Conservation (phyloP, 805 yeast species). For the Vanderwaltozyma verrucispora region DNA sequence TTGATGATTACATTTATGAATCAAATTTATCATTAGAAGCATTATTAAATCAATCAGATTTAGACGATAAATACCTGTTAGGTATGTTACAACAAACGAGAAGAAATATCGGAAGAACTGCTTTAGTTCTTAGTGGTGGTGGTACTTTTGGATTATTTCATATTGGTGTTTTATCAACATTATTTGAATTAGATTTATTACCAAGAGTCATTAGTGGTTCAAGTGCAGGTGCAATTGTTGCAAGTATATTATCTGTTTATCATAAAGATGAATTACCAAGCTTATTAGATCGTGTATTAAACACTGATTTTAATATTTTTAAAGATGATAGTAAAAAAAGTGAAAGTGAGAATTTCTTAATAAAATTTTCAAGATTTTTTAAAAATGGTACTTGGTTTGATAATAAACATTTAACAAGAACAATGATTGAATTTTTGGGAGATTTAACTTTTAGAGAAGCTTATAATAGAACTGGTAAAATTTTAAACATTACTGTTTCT, state of each 20-base stretch:
- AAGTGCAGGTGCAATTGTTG: slow-evolving; percentile 93
- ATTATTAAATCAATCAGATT: slow-evolving; percentile 20
- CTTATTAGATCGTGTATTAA: slow-evolving; percentile 39
- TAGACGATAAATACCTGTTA: slow-evolving; percentile 61
- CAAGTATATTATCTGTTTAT: slow-evolving; percentile 76
- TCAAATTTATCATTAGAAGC: slow-evolving; percentile 42
- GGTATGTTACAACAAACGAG: slow-evolving; percentile 80
- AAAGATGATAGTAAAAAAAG: slow-evolving; percentile 43
- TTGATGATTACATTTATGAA: slow-evolving; percentile 76
- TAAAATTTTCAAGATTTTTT: slow-evolving; percentile 47
- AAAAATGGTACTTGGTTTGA: slow-evolving; percentile 90
- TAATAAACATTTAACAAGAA: slow-evolving; percentile 53
- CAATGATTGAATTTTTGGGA: slow-evolving; percentile 74
- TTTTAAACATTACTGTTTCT: slow-evolving; percentile 89
- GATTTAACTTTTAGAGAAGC: slow-evolving; percentile 91
- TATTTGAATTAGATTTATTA: slow-evolving; percentile 60
- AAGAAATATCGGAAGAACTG: slow-evolving; percentile 88
- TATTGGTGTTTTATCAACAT: slow-evolving; percentile 78
- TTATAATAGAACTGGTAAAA: slow-evolving; percentile 84
- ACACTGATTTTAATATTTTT: slow-evolving; percentile 42
- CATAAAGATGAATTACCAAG: slow-evolving; percentile 57
- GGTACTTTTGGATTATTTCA: slow-evolving; percentile 89
- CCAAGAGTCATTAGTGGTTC: slow-evolving; percentile 91
- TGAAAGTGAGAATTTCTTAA: slow-evolving; percentile 40
- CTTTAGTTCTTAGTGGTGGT: slow-evolving; percentile 92